Evolutionary conservation across 2,329 filamentous ascomycete genomes (phyloP), one percentile per base, ranked within the genome.

Genomic region (Pseudogymnoascus sp.): DNA sequence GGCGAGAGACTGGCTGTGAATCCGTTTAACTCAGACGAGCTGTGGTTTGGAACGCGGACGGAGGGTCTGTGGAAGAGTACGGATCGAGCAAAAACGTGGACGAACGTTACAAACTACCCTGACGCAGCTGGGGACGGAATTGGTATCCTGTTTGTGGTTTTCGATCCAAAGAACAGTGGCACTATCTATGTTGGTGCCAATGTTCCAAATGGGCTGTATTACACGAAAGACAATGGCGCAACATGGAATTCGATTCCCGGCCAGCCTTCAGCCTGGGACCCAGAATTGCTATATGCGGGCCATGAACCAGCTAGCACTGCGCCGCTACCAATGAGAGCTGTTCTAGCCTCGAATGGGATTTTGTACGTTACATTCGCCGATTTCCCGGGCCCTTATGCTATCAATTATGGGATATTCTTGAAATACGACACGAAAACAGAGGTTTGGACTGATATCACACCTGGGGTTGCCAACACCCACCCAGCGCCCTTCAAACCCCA

Each of bases 101-200:
- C 34, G 6, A 64, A 64, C 47, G 20, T 62, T 16, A 64, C 62
- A 14, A 60, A 64, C 35, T 64, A 60, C 25, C 62, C 62, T 0
- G 61, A 64, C 60, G 63, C 63, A 38, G 47, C 41, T 3, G 63
- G 54, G n/a, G 60, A 64, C 28, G 59, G 57, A 32, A 62, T 64
- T 38, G 63, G 63, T 0, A 61, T 64, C 3, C 39, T 63, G 2
- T 64, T 64, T 54, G 63, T 64, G 6, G 59, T 64, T 58, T 64
- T 64, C 28, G 63, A 64, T 28, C 63, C 61, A 11, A 60, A 61
- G 9, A 58, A 64, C 32, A 54, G 57, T 1, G 63, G 63, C 2
- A 64, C 63, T 7, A 61, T 64, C 18, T 64, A 64, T 58, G 63
- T 64, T 34, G 63, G 63, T 6, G 63, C 58, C 16, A 64, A 63